phyloP scores from a whole-genome alignment of 345 rosid species.

The Noccaea caerulescens region DNA sequence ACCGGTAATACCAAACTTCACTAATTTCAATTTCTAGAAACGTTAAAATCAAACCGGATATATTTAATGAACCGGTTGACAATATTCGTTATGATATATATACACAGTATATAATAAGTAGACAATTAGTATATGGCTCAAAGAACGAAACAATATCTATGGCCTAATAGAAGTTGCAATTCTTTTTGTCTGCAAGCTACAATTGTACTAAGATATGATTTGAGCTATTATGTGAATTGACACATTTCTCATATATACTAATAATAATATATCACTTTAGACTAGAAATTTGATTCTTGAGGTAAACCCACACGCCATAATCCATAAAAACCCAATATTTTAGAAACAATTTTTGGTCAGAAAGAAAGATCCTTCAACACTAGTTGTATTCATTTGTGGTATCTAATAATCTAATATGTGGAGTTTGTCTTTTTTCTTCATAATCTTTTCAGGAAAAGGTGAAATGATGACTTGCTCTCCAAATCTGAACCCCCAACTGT shows the following conservation, averaged over 20 bases:
- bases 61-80: too few species aligned
- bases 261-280: not conserved
- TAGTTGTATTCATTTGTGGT: constrained; percentile 7
- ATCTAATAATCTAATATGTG: constrained; percentile 4
- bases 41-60: too few species aligned
- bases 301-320: constrained; percentile 29
- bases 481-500: constrained; percentile 57
- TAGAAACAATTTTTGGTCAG: constrained; percentile 6
- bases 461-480: constrained; percentile 64
- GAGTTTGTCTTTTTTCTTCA: constrained; percentile 19
- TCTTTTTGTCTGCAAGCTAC: constrained; percentile 25
- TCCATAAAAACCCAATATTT: not conserved
- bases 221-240: not conserved
- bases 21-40: not conserved
- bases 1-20: constrained; percentile 60
- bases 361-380: constrained; percentile 14
- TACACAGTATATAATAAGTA: not conserved
- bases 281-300: constrained; percentile 19
- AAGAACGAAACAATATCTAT: not conserved
- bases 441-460: constrained; percentile 59
- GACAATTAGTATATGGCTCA: not conserved
- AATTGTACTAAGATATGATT: not conserved
- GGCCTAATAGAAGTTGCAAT: not conserved
- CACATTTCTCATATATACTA: not conserved
- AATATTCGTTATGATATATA: not conserved